A percentile compares a stretch with the other conserved stretches of the same genome.
Conservation (phyloP, 2,329 filamentous ascomycete species). For the Penicillium sp. region DNA sequence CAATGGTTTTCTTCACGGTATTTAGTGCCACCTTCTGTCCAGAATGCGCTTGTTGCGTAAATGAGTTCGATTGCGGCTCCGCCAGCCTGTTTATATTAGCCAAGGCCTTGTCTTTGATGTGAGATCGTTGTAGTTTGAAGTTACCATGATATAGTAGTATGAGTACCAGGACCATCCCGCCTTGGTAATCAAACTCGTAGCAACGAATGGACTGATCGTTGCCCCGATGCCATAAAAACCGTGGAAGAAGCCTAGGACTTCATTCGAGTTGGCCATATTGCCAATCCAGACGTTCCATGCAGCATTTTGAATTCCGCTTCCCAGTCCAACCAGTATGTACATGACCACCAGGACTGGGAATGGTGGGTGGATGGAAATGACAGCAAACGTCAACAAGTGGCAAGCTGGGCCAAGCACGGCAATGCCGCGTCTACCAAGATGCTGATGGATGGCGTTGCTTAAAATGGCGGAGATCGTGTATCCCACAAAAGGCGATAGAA, state of each 20-base stretch:
- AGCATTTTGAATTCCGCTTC: slow-evolving; percentile 42
- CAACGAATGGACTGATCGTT: slow-evolving; percentile 50
- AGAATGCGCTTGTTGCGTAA: slow-evolving; percentile 16
- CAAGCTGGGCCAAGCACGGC: slow-evolving; percentile 51
- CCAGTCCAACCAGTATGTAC: slow-evolving; percentile 35
- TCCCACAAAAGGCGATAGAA: slow-evolving; percentile 46
- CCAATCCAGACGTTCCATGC: slow-evolving; percentile 60
- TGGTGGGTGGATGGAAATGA: slow-evolving; percentile 30
- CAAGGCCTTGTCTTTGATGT: too few species aligned
- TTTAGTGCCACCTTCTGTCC: slow-evolving; percentile 13
- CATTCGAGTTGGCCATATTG: slow-evolving; percentile 65
- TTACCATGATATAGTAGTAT: slow-evolving; percentile 17
- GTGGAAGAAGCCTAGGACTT: slow-evolving; percentile 67
- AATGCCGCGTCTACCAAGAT: slow-evolving; percentile 63
- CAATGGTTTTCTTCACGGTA: slow-evolving; percentile 22
- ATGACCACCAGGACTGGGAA: slow-evolving; percentile 33
- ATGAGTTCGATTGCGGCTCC: slow-evolving; percentile 13
- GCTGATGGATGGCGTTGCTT: slow-evolving; percentile 42
- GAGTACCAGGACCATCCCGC: slow-evolving; percentile 24
- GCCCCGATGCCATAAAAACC: slow-evolving; percentile 63
- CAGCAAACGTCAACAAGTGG: slow-evolving; percentile 28
- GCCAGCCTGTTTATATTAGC: slow-evolving; percentile 13
- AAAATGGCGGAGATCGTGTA: slow-evolving; percentile 45
- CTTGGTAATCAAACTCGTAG: slow-evolving; percentile 64
- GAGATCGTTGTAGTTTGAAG: too few species aligned